phyloP scores from a whole-genome alignment of 345 rosid species.

The Jatropha curcas region DNA sequence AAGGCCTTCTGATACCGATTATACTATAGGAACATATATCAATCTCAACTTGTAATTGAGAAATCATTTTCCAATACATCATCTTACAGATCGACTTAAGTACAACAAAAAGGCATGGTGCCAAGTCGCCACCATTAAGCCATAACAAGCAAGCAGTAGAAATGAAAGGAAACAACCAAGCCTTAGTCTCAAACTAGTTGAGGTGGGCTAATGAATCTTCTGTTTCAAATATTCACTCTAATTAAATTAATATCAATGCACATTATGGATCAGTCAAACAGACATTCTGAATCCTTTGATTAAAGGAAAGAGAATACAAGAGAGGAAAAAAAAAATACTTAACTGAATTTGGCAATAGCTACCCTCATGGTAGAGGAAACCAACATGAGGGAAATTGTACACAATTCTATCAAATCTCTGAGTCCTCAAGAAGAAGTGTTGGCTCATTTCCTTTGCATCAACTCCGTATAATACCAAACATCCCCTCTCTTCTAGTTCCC shows the following conservation, averaged over 20 bases:
- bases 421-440: slow-evolving; percentile 31
- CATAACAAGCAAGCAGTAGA: neutral
- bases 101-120: neutral
- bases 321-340: neutral
- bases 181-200: too few relatives aligned
- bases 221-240: too few relatives aligned
- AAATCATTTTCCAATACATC: neutral
- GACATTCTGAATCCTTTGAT: too few relatives aligned
- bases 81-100: neutral
- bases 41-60: neutral
- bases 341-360: slow-evolving; percentile 42
- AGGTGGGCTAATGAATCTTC: too few relatives aligned
- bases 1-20: too few relatives aligned
- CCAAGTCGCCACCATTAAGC: too few relatives aligned
- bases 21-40: neutral
- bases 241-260: too few relatives aligned
- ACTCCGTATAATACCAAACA: slow-evolving; percentile 35
- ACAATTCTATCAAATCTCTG: slow-evolving; percentile 39
- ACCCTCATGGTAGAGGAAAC: slow-evolving; percentile 32
- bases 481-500: slow-evolving; percentile 33
- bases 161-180: too few relatives aligned
- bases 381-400: slow-evolving; percentile 47
- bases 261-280: too few relatives aligned
- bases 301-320: neutral
- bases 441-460: slow-evolving; percentile 43